phyloP scores from a whole-genome alignment of 139 green algal species.

The Chlamydomonas urium region DNA sequence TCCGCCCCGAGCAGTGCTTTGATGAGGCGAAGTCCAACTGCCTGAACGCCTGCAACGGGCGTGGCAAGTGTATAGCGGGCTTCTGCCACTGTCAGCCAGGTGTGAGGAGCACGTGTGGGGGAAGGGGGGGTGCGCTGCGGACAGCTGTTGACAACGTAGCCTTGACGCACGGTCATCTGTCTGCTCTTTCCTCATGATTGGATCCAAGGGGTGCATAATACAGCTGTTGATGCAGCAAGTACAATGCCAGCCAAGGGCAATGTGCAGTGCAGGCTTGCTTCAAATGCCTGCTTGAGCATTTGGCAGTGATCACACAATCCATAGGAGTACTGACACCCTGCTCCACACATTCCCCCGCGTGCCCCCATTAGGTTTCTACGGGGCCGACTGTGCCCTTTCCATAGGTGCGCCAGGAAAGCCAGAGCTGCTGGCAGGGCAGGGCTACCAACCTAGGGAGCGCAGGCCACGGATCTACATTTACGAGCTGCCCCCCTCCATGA shows the following conservation, averaged over 20 bases:
- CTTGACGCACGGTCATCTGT: too few relatives aligned
- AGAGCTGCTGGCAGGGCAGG: conserved; percentile 17
- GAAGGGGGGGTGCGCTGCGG: background rate
- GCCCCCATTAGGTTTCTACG: conserved; percentile 22
- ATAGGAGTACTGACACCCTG: background rate
- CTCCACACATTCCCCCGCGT: background rate
- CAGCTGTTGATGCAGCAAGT: too few relatives aligned
- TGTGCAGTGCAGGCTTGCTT: too few relatives aligned
- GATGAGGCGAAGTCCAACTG: conserved; percentile 7
- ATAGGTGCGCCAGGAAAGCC: conserved; percentile 22
- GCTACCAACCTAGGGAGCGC: conserved; percentile 19
- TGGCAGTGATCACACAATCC: background rate
- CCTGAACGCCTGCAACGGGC: conserved; percentile 31
- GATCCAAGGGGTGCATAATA: too few relatives aligned
- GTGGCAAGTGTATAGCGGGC: conserved; percentile 20
- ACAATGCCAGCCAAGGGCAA: too few relatives aligned
- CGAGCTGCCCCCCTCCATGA: conserved; percentile 28
- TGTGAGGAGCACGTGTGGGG: background rate
- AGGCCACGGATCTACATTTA: conserved; percentile 36
- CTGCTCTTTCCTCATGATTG: too few relatives aligned
- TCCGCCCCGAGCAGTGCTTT: conserved; percentile 11
- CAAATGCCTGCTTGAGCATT: too few relatives aligned
- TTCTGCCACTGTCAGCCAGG: conserved; percentile 35
- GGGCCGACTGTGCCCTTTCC: conserved; percentile 32
- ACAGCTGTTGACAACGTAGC: too few relatives aligned